Evolutionary conservation across 169 alveolate species (phyloP), one percentile per base, ranked within the genome.

Genomic region (Plasmodium vinckei): DNA sequence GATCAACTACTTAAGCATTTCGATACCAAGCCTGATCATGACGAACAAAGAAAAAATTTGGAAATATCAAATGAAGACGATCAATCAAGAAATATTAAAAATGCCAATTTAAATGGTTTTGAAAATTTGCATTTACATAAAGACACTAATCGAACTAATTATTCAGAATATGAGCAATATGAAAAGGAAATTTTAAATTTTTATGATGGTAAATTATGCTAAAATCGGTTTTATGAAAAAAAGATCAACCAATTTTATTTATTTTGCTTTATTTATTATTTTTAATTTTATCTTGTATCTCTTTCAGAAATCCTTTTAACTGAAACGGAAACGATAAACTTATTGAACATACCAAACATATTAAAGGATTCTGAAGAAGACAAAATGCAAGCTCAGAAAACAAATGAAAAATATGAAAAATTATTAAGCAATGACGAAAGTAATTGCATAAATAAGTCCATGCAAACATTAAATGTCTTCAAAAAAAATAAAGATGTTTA

Each of bases 381-480:
- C 10, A 79, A 79, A 67, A 5, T 19, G 33, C 23, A 23, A 21
- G 57, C 46, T 10, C 84, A 65, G 49, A 59, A 65, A 42, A 54
- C 25, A 65, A 79, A 79, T 23, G 49, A 44, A 54, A 51, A 70
- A 79, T 79, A 79, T 54, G 67, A 79, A 79, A 79, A 79, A 67
- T 70, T 79, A 49, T 23, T 79, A 21, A 79, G 67, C 13, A 79
- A 79, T 65, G 89, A 79, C 61, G 89, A 79, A 67, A 79, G 63
- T 60, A 79, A 79, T 79, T 79, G 68, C 46, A 67, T 65, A 42
- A 67, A 54, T 60, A 79, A 79, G 59, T 65, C 89, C 9, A 79
- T 79, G 75, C 89, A 79, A 70, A 79, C 89, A 53, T 79, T 79
- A 39, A 79, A 68, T 23, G 82, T 79, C 25, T 79, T 79, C 71